Percentiles rank a stretch among this genome's conserved stretches.
phyloP scores from a whole-genome alignment of 2,329 filamentous ascomycete genomes.

The Trichophyton mentagrophytes region DNA sequence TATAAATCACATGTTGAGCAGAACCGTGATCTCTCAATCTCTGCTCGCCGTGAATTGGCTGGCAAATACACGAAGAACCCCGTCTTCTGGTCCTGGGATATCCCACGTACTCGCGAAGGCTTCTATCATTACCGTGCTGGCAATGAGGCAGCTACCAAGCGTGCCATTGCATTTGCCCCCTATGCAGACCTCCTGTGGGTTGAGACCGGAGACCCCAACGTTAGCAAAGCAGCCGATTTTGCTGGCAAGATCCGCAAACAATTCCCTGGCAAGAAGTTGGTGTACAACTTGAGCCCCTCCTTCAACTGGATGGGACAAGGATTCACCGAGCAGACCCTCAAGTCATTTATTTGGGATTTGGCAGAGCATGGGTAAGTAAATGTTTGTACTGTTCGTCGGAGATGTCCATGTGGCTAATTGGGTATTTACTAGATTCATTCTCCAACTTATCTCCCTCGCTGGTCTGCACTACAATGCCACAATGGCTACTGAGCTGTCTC shows the following conservation, averaged over 20 bases:
- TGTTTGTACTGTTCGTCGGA: slow-evolving; percentile 21
- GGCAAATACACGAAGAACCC: slow-evolving; percentile 52
- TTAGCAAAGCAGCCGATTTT: slow-evolving; percentile 62
- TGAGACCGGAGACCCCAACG: slow-evolving; percentile 81
- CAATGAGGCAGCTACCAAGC: slow-evolving; percentile 71
- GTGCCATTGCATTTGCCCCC: slow-evolving; percentile 78
- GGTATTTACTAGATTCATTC: slow-evolving; percentile 37
- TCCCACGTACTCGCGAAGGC: slow-evolving; percentile 83
- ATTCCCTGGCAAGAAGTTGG: slow-evolving; percentile 70
- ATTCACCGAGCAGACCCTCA: slow-evolving; percentile 68
- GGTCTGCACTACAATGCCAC: slow-evolving; percentile 53
- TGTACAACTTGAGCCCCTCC: slow-evolving; percentile 91
- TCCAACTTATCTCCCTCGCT: slow-evolving; percentile 53
- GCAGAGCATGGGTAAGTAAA: slow-evolving; percentile 70
- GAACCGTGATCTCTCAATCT: slow-evolving; percentile 64
- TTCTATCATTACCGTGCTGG: slow-evolving; percentile 66
- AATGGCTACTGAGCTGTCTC: slow-evolving; percentile 60
- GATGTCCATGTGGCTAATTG: background rate
- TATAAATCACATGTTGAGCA: slow-evolving; percentile 52
- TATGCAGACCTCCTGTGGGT: slow-evolving; percentile 95
- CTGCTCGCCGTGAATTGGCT: slow-evolving; percentile 62
- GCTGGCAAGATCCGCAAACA: slow-evolving; percentile 59
- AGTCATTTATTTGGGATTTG: slow-evolving; percentile 92
- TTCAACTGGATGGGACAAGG: slow-evolving; percentile 99
- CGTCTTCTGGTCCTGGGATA: slow-evolving; percentile 79